Base-by-base conservation (phyloP, 192 early-diverging fungal species). In the Jimgerdemannia flammicorona region DNA sequence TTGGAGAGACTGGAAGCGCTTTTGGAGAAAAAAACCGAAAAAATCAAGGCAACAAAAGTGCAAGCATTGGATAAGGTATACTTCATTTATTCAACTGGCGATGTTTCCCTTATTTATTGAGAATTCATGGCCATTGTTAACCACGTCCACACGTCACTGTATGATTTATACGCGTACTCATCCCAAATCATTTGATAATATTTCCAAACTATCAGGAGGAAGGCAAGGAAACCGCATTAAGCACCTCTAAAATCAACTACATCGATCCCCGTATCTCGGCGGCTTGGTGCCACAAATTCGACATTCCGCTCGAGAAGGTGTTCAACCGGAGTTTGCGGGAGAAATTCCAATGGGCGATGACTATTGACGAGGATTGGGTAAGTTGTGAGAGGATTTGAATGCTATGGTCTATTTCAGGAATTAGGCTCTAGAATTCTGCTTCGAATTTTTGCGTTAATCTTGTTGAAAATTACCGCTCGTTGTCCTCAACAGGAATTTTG, bases 201-300 rank as follows among this genome's bases (percentile, higher is more conserved):
- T 59, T 59, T 59, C 14, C 14, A 59, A 10, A 14, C 67, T 0
- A 18, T 19, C 67, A 92, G 93, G 97, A 99, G 77, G 96, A 98
- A 73, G 96, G 95, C 86, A 99, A 98, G 84, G 91, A 93, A 49
- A 98, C 96, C 14, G 94, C 98, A 0, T 83, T 99, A 75, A 91
- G 96, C 19, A 99, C 98, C 3, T 98, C 96, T 43, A 98, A 98
- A 85, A 92, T 96, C 83, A 99, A 99, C 85, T 99, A 99, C 85
- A 96, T 98, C 72, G 98, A 99, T 78, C 98, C 98, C 44, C 91
- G 98, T 44, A 99, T 99, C 69, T 94, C 95, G 2, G 90, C 90
- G 7, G 93, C 94, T 14, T 99, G 98, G 98, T 95, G 95, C 83
- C 86, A 91, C 71, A 95, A 95, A 77, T 82, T 93, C 77, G 83